Conservation (phyloP, 2,329 filamentous ascomycete genomes). For the Capronia epimyces region DNA sequence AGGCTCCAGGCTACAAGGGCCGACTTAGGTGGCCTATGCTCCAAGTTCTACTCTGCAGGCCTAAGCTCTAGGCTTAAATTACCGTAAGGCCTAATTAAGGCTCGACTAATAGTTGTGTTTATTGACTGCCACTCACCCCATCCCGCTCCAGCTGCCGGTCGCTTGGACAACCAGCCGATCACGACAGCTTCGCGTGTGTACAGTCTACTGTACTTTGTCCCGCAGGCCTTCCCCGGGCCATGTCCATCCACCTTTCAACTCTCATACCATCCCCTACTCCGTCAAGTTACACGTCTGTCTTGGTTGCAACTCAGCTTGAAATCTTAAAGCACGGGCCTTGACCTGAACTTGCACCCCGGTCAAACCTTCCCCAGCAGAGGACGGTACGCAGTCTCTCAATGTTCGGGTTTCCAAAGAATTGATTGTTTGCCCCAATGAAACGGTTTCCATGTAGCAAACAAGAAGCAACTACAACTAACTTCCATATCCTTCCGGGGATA, state of each 20-base stretch:
- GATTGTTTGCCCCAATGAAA: background rate
- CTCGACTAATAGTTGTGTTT: background rate
- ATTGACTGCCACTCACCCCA: background rate
- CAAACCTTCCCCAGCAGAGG: background rate
- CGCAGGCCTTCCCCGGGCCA: too few species aligned
- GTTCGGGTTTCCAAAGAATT: background rate
- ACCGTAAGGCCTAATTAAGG: too few species aligned
- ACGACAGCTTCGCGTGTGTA: background rate
- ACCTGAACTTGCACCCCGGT: background rate
- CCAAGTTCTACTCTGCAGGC: too few species aligned
- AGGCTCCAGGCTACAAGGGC: too few species aligned
- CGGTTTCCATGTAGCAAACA: background rate
- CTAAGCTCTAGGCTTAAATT: too few species aligned
- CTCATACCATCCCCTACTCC: too few species aligned
- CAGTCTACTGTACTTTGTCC: too few species aligned
- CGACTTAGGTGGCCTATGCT: too few species aligned
- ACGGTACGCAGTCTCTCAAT: background rate
- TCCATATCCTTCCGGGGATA: background rate
- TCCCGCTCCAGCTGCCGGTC: background rate
- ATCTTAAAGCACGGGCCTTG: background rate
- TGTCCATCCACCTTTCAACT: background rate
- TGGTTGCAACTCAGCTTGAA: background rate
- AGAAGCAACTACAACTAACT: background rate
- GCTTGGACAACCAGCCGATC: slow-evolving; percentile 5
- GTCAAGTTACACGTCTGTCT: background rate